Evolutionary conservation across 495 filamentous ascomycete genomes (phyloP).

Genomic region (Cudoniella acicularis): DNA sequence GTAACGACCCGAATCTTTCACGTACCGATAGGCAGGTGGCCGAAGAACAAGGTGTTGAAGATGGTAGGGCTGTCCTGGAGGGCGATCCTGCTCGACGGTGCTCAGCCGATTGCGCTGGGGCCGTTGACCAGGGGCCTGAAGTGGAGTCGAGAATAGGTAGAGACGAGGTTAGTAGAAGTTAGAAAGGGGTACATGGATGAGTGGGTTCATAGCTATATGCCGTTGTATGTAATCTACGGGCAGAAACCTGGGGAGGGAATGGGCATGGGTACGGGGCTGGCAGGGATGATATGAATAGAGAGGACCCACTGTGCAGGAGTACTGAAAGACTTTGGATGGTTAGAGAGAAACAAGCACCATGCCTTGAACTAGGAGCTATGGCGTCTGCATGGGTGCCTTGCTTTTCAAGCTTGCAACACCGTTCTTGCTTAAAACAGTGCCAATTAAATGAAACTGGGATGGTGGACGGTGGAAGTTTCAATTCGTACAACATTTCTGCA

Average conservation of each 20-base stretch:
- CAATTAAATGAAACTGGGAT: no score
- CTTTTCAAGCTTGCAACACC: no score
- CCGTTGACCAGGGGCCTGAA: constrained; percentile 55
- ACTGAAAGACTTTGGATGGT: no score
- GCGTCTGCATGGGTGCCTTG: no score
- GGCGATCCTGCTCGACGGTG: constrained; percentile 56
- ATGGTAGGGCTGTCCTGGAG: constrained; percentile 56
- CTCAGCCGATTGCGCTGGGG: constrained; percentile 59
- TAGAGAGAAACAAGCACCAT: no score
- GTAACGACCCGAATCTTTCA: constrained; percentile 56
- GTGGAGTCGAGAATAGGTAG: constrained; percentile 44
- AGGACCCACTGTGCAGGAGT: no score
- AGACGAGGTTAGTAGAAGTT: constrained; percentile 42
- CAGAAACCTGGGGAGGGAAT: constrained; percentile 35
- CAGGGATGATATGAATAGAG: no score
- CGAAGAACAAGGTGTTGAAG: constrained; percentile 58
- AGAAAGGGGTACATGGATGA: constrained; percentile 43
- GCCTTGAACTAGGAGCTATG: no score
- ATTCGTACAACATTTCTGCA: no score
- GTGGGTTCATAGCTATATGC: constrained; percentile 43
- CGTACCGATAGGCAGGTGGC: constrained; percentile 65
- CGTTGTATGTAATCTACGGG: constrained; percentile 45
- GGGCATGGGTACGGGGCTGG: no score
- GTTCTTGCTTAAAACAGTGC: no score
- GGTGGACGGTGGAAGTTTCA: no score